These are phyloP conservation scores for Kuraishia piskuri DNA, from an alignment of 805 yeast species.

Conservation along the genomic window DNA sequence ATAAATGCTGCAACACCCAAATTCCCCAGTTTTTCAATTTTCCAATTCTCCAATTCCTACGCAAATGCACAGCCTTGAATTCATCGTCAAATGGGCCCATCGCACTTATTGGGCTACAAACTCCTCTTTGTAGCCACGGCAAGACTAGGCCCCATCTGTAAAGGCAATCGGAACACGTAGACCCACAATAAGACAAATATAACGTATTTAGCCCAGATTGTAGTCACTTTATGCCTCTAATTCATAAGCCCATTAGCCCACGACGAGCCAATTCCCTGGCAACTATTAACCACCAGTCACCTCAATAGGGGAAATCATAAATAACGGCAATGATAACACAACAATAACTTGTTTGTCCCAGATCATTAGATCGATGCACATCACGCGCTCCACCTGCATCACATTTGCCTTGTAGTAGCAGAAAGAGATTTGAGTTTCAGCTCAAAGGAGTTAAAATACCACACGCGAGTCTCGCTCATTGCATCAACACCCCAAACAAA, in stretches of 20 bases:
- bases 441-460: not conserved
- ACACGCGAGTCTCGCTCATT: not conserved
- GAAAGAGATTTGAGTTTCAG: not conserved
- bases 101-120: too few relatives aligned
- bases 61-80: not conserved
- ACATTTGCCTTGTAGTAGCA: not conserved
- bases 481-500: not conserved
- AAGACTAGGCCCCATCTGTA: too few relatives aligned
- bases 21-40: too few relatives aligned
- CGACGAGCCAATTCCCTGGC: not conserved
- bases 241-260: not conserved
- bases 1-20: too few relatives aligned
- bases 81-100: too few relatives aligned
- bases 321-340: not conserved
- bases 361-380: not conserved
- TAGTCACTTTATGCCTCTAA: too few relatives aligned
- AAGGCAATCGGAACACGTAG: too few relatives aligned
- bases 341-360: not conserved
- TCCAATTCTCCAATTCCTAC: too few relatives aligned
- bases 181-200: too few relatives aligned
- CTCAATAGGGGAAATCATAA: not conserved
- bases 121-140: too few relatives aligned
- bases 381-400: not conserved
- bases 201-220: too few relatives aligned
- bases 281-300: not conserved